Evolutionary conservation across 2,329 filamentous ascomycete species (phyloP), one percentile per base, ranked within the genome.

Genomic region (Furcasterigmium furcatum): DNA sequence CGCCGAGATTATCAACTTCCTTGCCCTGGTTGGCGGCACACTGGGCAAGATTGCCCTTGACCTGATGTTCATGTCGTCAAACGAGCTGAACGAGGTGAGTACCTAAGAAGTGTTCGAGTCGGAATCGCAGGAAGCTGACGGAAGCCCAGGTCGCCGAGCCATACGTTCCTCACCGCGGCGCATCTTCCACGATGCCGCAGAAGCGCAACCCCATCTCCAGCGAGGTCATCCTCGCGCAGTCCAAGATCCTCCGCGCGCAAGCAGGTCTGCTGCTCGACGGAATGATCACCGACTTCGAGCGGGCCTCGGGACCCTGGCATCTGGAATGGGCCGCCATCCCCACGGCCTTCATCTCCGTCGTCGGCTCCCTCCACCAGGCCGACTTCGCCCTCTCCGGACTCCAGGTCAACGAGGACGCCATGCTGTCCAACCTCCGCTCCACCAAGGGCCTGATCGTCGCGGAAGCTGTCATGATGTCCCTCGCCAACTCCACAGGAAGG

Each of bases 381-480:
- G 68, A 74, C 32, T 80, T 80, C 52, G 76, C 72, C 0, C 60
- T 80, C 2, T 63, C 66, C 1, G 77, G 76, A 0, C 63, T 81
- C 1, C 68, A 72, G 2, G 77, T 81, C 5, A 68, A 80, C 48
- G 61, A 61, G 0, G 64, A 69, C 41, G 60, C 67, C 13, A 79
- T 81, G 76, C 52, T 69, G 44, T 55, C 59, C 0, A 82, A 80
- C 49, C 61, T 81, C 2, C 63, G 69, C 38, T 76, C 71, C 1
- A 78, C 75, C 0, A 62, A 62, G 35, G 77, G 77, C 0, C 57
- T 80, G 18, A 80, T 80, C 51, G 77, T 80, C 12, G 76, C 68
- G 1, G 78, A 81, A 60, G 76, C 77, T 3, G 74, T 81, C n/a
- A 80, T 81, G 77, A 80, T 81, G 78, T 72, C 68, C 2, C 63